Base-by-base conservation (phyloP, 2,329 filamentous ascomycete genomes). In the Leptodontidium sp. region DNA sequence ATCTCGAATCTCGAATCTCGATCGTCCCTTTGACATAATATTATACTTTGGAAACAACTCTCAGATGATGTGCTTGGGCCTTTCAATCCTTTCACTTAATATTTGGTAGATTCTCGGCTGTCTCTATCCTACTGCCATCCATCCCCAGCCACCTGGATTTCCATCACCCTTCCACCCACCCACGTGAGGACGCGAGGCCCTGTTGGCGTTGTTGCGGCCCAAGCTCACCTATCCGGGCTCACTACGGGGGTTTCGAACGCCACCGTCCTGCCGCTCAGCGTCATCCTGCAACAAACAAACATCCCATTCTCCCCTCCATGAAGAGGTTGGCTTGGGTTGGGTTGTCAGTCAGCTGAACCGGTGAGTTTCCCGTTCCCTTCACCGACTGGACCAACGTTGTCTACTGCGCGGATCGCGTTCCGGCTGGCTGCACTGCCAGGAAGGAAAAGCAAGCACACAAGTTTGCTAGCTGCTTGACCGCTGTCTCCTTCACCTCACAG, bases 381-480 rank as follows among this genome's bases (percentile, higher is more conserved):
- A 9, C 52, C 52, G 4, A 32, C 3, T 6, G 6, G 29, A 59
- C 14, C 24, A 26, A 21, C 8, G 2, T 4, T 12, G 9, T 14
- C 58, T 47, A 6, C 12, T n/a, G 8, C 45, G 45, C 58, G 38
- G 40, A 61, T 47, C 58, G 38, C 57, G 21, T 47, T 47, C 58
- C 38, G 40, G 47, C 24, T 47, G 38, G 21, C 38, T 53, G 21
- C 24, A 9, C 17, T 45, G 38, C 38, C 8, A 47, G 14, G 29
- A 32, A 21, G 14, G 14, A 15, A 59, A 15, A 4, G 24, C 57
- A 61, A 43, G 38, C 43, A 47, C 38, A 26, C n/a, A 26, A n/a
- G 14, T 59, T 45, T 45, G 57, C 45, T 59, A 43, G 58, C n/a
- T 61, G 12, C 58, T 61, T 61, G 58, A 61, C 58, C 58, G 40